Conservation (phyloP, 257 asterid genomes). For the Coffea eugenioides region DNA sequence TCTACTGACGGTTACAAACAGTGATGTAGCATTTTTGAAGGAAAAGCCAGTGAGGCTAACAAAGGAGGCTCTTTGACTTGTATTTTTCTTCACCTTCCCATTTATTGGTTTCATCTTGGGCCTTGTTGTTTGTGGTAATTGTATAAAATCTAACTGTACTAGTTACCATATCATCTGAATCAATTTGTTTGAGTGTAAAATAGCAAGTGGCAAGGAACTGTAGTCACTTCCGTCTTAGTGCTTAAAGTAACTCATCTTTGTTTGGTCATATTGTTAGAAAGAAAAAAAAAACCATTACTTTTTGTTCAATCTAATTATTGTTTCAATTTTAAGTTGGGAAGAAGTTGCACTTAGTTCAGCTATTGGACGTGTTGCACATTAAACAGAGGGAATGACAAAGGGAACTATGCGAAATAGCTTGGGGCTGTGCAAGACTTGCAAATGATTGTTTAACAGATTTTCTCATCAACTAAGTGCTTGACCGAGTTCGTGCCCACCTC, state of each 20-base stretch:
- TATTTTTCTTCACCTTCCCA: conserved; percentile 1
- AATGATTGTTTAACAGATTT: neutral
- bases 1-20: conserved; percentile 52
- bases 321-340: neutral
- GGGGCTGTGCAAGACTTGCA: neutral
- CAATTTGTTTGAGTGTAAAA: neutral
- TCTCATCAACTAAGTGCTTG: neutral
- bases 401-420: neutral
- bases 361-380: neutral
- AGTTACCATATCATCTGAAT: neutral
- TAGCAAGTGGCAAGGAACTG: neutral
- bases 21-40: conserved; percentile 69
- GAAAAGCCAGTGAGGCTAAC: conserved; percentile 77
- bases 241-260: neutral
- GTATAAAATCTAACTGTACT: neutral
- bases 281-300: too few species aligned
- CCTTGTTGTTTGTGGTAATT: conserved; percentile 28
- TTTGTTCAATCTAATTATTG: neutral
- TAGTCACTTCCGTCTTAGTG: conserved; percentile 5
- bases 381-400: neutral
- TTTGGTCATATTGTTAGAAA: neutral
- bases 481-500: neutral
- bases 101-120: conserved; percentile 7
- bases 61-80: conserved; percentile 55
- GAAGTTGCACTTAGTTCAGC: conserved; percentile 5